Percentiles rank a stretch among this genome's conserved stretches.
These are phyloP conservation scores for Pugionium dolabratum DNA, from an alignment of 345 rosid species.

Conservation along the genomic window DNA sequence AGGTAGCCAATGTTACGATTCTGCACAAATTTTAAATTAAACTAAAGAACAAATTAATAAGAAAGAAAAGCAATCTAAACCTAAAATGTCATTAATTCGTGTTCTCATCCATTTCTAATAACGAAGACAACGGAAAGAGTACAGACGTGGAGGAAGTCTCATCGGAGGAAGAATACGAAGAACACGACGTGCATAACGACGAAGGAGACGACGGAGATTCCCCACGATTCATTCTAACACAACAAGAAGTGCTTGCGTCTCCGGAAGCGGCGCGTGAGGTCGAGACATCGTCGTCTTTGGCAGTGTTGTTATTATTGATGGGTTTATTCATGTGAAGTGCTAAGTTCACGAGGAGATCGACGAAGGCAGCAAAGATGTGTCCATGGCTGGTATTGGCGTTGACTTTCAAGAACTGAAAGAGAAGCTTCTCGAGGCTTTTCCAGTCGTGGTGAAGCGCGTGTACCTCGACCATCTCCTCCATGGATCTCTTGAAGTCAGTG, in stretches of 20 bases:
- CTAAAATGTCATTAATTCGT: slow-evolving; percentile 25
- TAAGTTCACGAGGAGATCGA: slow-evolving; percentile 63
- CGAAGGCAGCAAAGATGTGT: slow-evolving; percentile 73
- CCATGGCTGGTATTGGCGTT: slow-evolving; percentile 70
- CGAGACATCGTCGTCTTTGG: slow-evolving; percentile 14
- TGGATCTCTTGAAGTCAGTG: slow-evolving; percentile 73
- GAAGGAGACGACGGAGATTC: slow-evolving; percentile 62
- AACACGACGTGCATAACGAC: slow-evolving; percentile 55
- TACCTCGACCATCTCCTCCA: slow-evolving; percentile 94
- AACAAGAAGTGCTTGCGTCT: slow-evolving; percentile 37
- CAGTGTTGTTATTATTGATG: slow-evolving; percentile 8
- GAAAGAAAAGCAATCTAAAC: slow-evolving; percentile 22
- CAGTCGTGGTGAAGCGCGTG: slow-evolving; percentile 56
- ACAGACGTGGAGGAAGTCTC: slow-evolving; percentile 50
- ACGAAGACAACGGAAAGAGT: slow-evolving; percentile 46
- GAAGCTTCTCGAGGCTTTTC: slow-evolving; percentile 69
- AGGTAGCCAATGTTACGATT: slow-evolving; percentile 19
- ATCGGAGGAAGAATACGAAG: slow-evolving; percentile 46
- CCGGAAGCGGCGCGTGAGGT: slow-evolving; percentile 37
- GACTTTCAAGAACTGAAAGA: slow-evolving; percentile 64
- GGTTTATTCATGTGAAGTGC: slow-evolving; percentile 29
- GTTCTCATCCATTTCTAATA: slow-evolving; percentile 44
- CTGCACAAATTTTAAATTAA: slow-evolving; percentile 30
- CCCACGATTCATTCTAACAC: slow-evolving; percentile 33
- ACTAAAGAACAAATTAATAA: slow-evolving; percentile 24